Evolutionary conservation across 1,139 yeast species (phyloP).

Genomic region (Debaryomyces nepalensis): DNA sequence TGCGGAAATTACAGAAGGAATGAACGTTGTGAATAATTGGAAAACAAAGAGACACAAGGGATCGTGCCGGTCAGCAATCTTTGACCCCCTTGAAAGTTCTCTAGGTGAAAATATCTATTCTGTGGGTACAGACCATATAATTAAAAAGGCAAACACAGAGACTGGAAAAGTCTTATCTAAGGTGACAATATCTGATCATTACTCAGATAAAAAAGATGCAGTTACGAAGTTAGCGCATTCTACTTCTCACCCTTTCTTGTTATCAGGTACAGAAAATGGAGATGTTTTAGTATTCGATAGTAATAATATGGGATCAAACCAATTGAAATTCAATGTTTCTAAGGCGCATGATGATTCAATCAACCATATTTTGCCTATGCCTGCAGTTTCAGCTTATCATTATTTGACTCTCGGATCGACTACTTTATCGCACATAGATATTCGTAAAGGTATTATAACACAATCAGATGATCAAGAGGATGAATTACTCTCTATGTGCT

Average conservation of each 20-base stretch:
- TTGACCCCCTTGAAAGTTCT: conserved; percentile 54
- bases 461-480: conserved; percentile 92
- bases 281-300: conserved; percentile 66
- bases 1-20: conserved; percentile 32
- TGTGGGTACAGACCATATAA: conserved; percentile 78
- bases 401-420: conserved; percentile 84
- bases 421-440: conserved; percentile 77
- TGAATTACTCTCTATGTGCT: conserved; percentile 77
- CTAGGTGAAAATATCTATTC: conserved; percentile 64
- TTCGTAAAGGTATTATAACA: conserved; percentile 66
- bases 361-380: conserved; percentile 70
- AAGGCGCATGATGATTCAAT: conserved; percentile 76
- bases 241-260: conserved; percentile 63
- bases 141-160: conserved; percentile 73
- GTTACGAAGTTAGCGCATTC: conserved; percentile 69
- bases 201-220: conserved; percentile 35
- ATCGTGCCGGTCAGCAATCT: conserved; percentile 75
- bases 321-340: conserved; percentile 46
- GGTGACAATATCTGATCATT: conserved; percentile 33
- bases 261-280: conserved; percentile 84
- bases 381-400: conserved; percentile 76
- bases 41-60: conserved; percentile 90
- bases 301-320: conserved; percentile 41
- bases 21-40: conserved; percentile 60
- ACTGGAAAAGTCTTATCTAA: conserved; percentile 80